Conservation (phyloP, 352 stramenopile genomes). For the Phytophthora pluvialis region DNA sequence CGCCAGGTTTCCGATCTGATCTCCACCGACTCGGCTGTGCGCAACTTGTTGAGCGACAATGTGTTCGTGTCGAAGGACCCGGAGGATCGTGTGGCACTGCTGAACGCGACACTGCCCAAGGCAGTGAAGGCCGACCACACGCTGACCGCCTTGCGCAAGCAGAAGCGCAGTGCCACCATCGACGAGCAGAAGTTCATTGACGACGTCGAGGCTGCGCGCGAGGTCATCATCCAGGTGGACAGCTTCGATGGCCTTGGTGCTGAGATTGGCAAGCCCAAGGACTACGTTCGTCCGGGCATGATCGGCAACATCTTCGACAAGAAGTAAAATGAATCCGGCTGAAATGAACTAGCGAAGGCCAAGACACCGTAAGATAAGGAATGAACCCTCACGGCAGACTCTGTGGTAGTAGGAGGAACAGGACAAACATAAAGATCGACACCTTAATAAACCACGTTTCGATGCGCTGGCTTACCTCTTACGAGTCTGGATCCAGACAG, state of each 20-base stretch:
- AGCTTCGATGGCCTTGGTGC: constrained; percentile 90
- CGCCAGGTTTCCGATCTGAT: constrained; percentile 77
- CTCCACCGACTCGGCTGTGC: constrained; percentile 75
- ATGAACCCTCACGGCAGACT: constrained; percentile 13
- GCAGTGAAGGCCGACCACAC: constrained; percentile 94
- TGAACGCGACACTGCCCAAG: constrained; percentile 83
- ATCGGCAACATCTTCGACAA: constrained; percentile 57
- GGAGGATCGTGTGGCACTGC: constrained; percentile 67
- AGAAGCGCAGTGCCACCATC: constrained; percentile 94
- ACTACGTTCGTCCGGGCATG: constrained; percentile 92
- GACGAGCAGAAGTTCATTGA: constrained; percentile 96
- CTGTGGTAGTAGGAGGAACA: constrained; percentile 7
- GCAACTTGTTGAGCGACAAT: constrained; percentile 69
- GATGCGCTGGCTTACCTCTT: too few species aligned
- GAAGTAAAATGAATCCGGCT: constrained; percentile 28
- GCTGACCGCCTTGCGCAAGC: constrained; percentile 90
- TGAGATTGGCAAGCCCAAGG: constrained; percentile 77
- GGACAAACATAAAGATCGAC: not conserved
- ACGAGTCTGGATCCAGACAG: too few species aligned
- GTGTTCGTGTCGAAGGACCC: constrained; percentile 81
- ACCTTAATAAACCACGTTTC: too few species aligned
- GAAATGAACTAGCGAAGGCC: constrained; percentile 10
- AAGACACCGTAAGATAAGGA: constrained; percentile 2
- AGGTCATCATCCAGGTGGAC: constrained; percentile 98
- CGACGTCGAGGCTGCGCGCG: constrained; percentile 94